Conservation (phyloP, 2,329 filamentous ascomycete genomes). For the Hymenoscyphus albidus region DNA sequence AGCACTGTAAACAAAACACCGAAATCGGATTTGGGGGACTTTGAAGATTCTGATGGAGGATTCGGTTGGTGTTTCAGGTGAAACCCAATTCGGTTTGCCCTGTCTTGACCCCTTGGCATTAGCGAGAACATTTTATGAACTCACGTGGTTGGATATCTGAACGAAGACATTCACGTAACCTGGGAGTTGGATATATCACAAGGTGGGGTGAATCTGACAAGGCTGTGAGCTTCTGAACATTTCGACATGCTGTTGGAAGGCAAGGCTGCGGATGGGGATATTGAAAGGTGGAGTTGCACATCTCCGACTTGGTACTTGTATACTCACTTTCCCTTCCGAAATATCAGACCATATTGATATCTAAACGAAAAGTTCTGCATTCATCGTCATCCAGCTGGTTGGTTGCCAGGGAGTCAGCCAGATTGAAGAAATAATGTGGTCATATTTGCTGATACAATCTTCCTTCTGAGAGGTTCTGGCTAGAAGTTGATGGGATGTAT, state of each 20-base stretch:
- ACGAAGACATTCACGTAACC: neutral
- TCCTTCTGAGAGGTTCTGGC: neutral
- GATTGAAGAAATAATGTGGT: neutral
- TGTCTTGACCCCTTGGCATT: neutral
- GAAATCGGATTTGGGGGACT: neutral
- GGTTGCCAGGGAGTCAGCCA: neutral
- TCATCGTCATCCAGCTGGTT: neutral
- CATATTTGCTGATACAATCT: neutral
- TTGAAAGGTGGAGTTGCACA: neutral
- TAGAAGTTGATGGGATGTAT: neutral
- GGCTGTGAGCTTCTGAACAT: neutral
- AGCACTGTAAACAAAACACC: neutral
- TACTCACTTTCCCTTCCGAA: neutral
- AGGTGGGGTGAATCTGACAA: neutral
- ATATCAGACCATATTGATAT: neutral
- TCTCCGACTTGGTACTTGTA: neutral
- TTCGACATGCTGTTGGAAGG: neutral
- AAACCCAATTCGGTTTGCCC: neutral
- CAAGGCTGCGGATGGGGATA: neutral
- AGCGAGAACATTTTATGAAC: neutral
- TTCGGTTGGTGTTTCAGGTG: neutral
- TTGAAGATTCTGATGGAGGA: neutral
- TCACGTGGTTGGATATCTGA: neutral
- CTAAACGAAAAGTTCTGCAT: neutral
- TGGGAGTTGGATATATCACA: neutral